Evolutionary conservation across 257 asterid genomes (phyloP).

Genomic region (Apocynum venetum): DNA sequence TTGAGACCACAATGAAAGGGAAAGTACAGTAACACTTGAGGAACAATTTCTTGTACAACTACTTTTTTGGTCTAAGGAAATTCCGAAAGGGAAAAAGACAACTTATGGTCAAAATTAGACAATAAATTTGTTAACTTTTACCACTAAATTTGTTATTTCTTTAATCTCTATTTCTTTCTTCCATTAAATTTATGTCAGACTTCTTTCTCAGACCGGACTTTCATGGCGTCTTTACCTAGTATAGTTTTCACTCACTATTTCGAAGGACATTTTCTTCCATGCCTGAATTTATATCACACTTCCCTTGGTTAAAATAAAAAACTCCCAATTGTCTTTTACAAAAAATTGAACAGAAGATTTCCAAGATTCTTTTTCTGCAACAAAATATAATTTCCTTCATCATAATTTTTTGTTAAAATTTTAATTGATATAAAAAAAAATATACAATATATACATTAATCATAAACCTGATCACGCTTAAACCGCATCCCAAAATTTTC

Average conservation of each 20-base stretch:
- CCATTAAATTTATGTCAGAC: conserved; percentile 12
- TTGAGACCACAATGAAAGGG: neutral
- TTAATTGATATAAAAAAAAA: too few species aligned
- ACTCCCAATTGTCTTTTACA: too few species aligned
- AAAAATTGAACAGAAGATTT: too few species aligned
- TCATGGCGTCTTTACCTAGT: conserved; percentile 7
- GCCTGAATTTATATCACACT: neutral
- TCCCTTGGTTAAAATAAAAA: too few species aligned
- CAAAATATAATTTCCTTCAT: too few species aligned
- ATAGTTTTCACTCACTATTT: conserved; percentile 14
- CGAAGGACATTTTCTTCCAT: neutral
- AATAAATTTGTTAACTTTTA: conserved; percentile 2
- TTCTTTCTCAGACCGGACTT: conserved; percentile 21
- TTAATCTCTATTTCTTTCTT: neutral
- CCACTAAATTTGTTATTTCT: neutral
- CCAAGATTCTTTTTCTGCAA: too few species aligned
- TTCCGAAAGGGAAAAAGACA: neutral
- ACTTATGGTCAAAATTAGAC: conserved; percentile 10
- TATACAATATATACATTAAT: too few species aligned
- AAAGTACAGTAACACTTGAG: neutral
- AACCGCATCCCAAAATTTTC: too few species aligned
- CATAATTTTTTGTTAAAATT: too few species aligned
- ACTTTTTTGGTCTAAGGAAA: neutral
- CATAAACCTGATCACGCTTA: too few species aligned
- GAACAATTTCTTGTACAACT: neutral